phyloP scores from a whole-genome alignment of 129 eudicot genomes.

The Arctium lappa region DNA sequence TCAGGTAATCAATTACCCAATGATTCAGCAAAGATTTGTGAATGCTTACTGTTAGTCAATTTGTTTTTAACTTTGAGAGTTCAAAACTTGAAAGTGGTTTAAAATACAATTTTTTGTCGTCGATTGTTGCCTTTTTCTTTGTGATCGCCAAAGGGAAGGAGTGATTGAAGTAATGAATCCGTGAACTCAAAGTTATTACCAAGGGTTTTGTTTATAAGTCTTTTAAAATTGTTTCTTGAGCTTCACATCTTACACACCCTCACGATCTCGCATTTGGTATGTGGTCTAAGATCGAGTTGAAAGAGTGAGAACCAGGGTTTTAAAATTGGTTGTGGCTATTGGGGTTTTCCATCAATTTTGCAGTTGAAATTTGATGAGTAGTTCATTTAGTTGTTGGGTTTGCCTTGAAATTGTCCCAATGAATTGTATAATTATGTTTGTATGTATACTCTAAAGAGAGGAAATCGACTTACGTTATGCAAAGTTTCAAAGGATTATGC shows the following conservation, averaged over 20 bases:
- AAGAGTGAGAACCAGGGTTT: background rate
- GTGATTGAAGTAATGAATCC: no score
- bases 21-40: constrained; percentile 1
- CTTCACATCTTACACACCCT: background rate
- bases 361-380: background rate
- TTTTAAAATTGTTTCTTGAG: background rate
- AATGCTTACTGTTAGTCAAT: background rate
- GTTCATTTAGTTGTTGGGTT: background rate
- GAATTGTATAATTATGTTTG: background rate
- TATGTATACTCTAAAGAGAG: background rate
- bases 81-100: background rate
- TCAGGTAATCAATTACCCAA: constrained; percentile 13
- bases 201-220: background rate
- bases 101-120: background rate
- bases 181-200: no score
- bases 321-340: background rate
- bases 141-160: background rate
- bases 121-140: background rate
- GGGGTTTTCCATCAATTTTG: background rate
- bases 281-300: background rate
- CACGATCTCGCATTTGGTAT: background rate
- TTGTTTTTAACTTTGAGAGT: background rate
- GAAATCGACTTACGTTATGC: background rate
- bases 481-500: background rate
- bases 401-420: background rate